Percentiles rank a stretch among this genome's conserved stretches.
Evolutionary conservation across 1,284 basidiomycete species (phyloP).

Genomic region (Xerocomus minutiporus): DNA sequence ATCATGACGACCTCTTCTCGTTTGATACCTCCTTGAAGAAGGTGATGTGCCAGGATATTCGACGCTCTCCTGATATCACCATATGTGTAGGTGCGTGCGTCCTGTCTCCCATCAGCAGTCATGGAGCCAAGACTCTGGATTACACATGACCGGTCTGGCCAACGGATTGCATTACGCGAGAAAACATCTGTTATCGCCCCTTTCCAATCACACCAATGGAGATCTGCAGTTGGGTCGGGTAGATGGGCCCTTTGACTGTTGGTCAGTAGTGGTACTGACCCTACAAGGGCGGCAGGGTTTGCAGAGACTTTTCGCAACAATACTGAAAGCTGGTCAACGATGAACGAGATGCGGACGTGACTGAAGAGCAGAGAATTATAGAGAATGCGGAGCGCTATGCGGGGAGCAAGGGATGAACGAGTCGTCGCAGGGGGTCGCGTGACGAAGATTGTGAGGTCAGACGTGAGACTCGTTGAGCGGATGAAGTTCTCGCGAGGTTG

Average conservation of each 20-base stretch:
- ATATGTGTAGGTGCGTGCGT: conserved; percentile 72
- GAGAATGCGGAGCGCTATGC: conserved; percentile 79
- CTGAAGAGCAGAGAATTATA: conserved; percentile 97
- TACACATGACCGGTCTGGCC: conserved; percentile 80
- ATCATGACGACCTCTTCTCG: conserved; percentile 98
- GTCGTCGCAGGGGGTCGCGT: conserved; percentile 64
- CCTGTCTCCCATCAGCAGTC: conserved; percentile 44
- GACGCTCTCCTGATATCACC: conserved; percentile 78
- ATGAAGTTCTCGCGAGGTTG: conserved; percentile 72
- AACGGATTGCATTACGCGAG: conserved; percentile 71
- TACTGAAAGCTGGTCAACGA: conserved; percentile 84
- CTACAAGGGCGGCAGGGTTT: conserved; percentile 60
- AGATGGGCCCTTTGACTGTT: conserved; percentile 66
- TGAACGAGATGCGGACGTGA: conserved; percentile 67
- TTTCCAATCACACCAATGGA: conserved; percentile 97
- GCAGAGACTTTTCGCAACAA: conserved; percentile 73
- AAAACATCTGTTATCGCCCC: conserved; percentile 96
- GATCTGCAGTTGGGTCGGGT: conserved; percentile 83
- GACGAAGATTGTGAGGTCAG: conserved; percentile 87
- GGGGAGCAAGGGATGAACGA: conserved; percentile 69
- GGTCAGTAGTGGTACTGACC: conserved; percentile 80
- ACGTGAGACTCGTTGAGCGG: conserved; percentile 75
- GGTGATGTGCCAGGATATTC: conserved; percentile 89
- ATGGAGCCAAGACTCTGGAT: conserved; percentile 66
- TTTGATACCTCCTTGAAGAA: conserved; percentile 82